Evolutionary conservation across 257 asterid species (phyloP), one percentile per base, ranked within the genome.

Genomic region (Nicotiana benthamiana): DNA sequence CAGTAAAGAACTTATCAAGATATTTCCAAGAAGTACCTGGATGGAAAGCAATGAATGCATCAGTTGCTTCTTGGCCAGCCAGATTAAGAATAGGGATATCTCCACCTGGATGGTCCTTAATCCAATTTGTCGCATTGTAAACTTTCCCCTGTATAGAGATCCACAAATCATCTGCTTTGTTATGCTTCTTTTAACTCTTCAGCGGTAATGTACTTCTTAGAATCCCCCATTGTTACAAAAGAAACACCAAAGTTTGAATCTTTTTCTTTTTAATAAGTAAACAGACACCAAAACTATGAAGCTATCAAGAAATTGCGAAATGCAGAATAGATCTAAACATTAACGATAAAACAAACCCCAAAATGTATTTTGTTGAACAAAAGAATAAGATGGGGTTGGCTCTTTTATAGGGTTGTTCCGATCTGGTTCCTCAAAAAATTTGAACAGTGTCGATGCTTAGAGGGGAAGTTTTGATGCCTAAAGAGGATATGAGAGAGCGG

Each of bases 41-140:
- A 80, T 88, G 91, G 28, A 84, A 88, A 43, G 91, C 91, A n/a
- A 85, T 85, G 81, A 88, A 88, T 0, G 91, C 90, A 67, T 88
- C 91, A 11, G 90, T 88, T 1, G 82, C 88, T 64, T 88, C 91
- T 75, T 88, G 87, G 6, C 91, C 91, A 26, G 89, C 85, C 17
- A 88, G 60, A 82, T 83, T 84, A 75, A 88, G 20, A 3, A 88
- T 48, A 4, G 86, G 86, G 0, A 81, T 67, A 32, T 86, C 90
- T 0, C 91, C 91, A 8, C 91, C 91, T 3, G 91, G 91, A n/a
- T 88, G 91, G 4, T 85, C 57, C 65, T 83, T 80, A 20, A 83
- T 51, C 91, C 91, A 88, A 24, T 85, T 83, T 2, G 90, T 82
- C 9, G 85, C 90, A 18, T 87, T 79, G 57, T 87, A 88, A 1